These are phyloP conservation scores for Acanthamoeba sp. DNA, from an alignment of 208 protist species.

Conservation along the genomic window DNA sequence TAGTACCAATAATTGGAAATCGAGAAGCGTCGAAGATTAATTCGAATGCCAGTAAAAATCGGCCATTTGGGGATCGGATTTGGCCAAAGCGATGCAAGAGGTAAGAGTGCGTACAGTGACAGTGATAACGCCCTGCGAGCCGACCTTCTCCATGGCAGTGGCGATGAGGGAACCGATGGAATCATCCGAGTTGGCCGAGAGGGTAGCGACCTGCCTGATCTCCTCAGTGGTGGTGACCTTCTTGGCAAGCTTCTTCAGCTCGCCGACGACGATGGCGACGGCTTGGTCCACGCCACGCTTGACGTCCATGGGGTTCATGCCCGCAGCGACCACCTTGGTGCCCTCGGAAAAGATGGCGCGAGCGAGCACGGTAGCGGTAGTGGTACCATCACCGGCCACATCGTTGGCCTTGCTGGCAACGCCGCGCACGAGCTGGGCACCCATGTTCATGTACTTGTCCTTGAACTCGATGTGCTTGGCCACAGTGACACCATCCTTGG, in stretches of 20 bases:
- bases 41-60: too few relatives aligned
- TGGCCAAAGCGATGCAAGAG: too few relatives aligned
- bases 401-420: slow-evolving; percentile 99
- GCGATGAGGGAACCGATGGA: slow-evolving; percentile 98
- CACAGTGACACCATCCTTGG: slow-evolving; percentile 99
- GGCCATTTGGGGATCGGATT: too few relatives aligned
- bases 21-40: too few relatives aligned
- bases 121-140: slow-evolving; percentile 99
- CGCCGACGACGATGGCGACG: slow-evolving; percentile 93
- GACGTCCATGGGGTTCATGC: slow-evolving; percentile 99
- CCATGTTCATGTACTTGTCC: slow-evolving; percentile 98
- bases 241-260: slow-evolving; percentile 94
- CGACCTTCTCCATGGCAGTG: slow-evolving; percentile 99
- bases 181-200: slow-evolving; percentile 99
- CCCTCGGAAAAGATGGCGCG: slow-evolving; percentile 98
- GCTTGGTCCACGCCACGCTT: slow-evolving; percentile 98
- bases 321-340: slow-evolving; percentile 97
- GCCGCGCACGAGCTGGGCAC: slow-evolving; percentile 93
- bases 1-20: neutral
- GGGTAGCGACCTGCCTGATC: slow-evolving; percentile 98
- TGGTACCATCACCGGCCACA: slow-evolving; percentile 98
- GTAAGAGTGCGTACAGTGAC: slow-evolving; percentile 92
- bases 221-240: slow-evolving; percentile 96
- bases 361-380: slow-evolving; percentile 99
- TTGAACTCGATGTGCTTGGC: slow-evolving; percentile 99